Conservation (phyloP, 2,329 filamentous ascomycete genomes). For the Ascochyta pisi region DNA sequence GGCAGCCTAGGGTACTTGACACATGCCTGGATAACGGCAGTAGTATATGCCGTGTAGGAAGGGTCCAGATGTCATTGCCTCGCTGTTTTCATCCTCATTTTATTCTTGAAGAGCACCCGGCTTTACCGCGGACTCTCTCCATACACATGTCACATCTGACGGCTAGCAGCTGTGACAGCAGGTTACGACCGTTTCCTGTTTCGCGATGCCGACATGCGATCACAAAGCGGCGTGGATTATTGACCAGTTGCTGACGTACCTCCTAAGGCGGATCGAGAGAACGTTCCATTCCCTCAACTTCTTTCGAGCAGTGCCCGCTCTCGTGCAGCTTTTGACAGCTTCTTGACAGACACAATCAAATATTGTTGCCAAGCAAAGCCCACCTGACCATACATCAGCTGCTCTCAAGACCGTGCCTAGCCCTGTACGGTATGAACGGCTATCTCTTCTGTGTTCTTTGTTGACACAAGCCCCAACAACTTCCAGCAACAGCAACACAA, state of each 20-base stretch:
- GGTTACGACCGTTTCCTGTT: background rate
- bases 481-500: too few relatives aligned
- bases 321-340: background rate
- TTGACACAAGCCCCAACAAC: too few relatives aligned
- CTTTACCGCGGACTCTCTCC: constrained; percentile 6
- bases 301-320: too few relatives aligned
- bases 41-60: background rate
- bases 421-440: too few relatives aligned
- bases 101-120: background rate
- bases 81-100: background rate
- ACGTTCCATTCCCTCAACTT: background rate
- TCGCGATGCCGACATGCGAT: background rate
- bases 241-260: background rate
- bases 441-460: too few relatives aligned
- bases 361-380: too few relatives aligned
- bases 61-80: background rate
- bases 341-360: too few relatives aligned
- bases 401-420: too few relatives aligned
- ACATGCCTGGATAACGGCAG: constrained; percentile 5
- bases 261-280: background rate
- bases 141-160: constrained; percentile 9
- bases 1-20: background rate
- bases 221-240: background rate
- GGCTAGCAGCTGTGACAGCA: constrained; percentile 2
- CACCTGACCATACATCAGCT: too few relatives aligned